These are phyloP conservation scores for Pleurotus djamor DNA, from an alignment of 768 basidiomycete genomes.

Conservation along the genomic window DNA sequence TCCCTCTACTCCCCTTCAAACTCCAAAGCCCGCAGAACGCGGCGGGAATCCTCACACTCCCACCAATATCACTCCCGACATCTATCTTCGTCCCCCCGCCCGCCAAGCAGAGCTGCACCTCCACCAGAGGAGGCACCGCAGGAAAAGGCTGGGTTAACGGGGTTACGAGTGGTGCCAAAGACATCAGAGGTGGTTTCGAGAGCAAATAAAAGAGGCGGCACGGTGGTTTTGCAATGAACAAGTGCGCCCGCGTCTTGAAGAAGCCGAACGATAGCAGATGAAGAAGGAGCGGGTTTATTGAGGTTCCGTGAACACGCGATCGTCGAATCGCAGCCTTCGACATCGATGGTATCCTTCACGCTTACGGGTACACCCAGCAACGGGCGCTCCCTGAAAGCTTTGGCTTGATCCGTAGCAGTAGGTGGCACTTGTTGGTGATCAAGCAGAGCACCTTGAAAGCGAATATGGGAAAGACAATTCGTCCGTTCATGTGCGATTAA, in stretches of 20 bases:
- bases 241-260: conserved; percentile 64
- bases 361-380: conserved; percentile 17
- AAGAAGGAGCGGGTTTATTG: conserved; percentile 38
- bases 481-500: neutral
- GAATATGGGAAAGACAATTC: neutral
- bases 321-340: conserved; percentile 59
- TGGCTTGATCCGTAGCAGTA: neutral
- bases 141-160: conserved; percentile 49
- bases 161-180: conserved; percentile 63
- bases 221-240: conserved; percentile 61
- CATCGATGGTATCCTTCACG: conserved; percentile 36
- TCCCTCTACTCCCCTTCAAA: conserved; percentile 55
- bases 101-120: conserved; percentile 64
- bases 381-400: conserved; percentile 13
- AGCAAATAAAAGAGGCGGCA: conserved; percentile 53
- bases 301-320: conserved; percentile 57
- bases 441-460: neutral
- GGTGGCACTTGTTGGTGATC: neutral
- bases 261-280: conserved; percentile 54
- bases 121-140: conserved; percentile 71
- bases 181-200: conserved; percentile 59
- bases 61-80: conserved; percentile 73
- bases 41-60: conserved; percentile 70
- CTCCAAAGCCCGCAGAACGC: conserved; percentile 73
- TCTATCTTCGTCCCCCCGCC: conserved; percentile 66